Evolutionary conservation across 306 rosid genomes (phyloP).

Genomic region (Alnus rubra): DNA sequence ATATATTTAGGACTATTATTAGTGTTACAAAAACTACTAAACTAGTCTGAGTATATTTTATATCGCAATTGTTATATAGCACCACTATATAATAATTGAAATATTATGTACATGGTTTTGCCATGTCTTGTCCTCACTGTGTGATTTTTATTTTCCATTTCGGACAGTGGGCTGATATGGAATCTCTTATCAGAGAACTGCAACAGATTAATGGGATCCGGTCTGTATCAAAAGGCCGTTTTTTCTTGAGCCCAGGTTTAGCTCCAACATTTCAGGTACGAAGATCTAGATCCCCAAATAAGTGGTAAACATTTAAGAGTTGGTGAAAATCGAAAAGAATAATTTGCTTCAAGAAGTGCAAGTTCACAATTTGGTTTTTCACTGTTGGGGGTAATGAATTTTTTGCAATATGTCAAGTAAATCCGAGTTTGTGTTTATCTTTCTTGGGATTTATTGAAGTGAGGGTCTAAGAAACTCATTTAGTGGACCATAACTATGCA

Average conservation of each 20-base stretch:
- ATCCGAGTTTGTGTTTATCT: background rate
- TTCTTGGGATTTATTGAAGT: constrained; percentile 7
- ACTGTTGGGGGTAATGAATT: constrained; percentile 7
- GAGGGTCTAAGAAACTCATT: constrained; percentile 3
- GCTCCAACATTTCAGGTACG: constrained; percentile 95
- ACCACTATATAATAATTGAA: background rate
- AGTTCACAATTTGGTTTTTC: constrained; percentile 14
- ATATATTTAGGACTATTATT: background rate
- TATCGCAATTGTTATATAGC: background rate
- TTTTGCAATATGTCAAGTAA: constrained; percentile 5
- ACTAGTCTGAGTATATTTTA: background rate
- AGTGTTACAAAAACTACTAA: background rate
- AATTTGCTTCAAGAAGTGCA: constrained; percentile 16
- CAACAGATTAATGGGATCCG: constrained; percentile 67
- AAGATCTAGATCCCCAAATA: constrained; percentile 3
- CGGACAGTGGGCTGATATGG: constrained; percentile 89
- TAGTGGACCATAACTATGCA: background rate
- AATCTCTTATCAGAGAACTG: constrained; percentile 75
- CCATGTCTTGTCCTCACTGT: background rate
- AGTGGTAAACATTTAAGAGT: background rate
- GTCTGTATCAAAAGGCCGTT: constrained; percentile 80
- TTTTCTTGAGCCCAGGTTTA: constrained; percentile 93
- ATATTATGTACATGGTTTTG: background rate
- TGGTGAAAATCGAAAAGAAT: background rate
- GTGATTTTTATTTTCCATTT: constrained; percentile 13